Conservation (phyloP, 257 asterid genomes). For the Solanum corneliomulleri region DNA sequence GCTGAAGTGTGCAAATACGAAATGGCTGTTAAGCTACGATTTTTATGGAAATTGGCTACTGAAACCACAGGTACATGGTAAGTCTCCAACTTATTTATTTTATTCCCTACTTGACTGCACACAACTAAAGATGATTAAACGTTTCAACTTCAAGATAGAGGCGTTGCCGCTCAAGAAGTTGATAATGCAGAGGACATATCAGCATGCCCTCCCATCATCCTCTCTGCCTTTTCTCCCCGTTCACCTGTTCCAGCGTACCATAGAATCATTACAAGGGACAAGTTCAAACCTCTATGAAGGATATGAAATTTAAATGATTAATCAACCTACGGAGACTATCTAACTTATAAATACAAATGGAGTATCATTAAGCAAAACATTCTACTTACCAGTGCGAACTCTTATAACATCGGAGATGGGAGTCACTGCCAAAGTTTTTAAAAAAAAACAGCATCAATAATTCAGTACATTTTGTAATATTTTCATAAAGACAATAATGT, state of each 20-base stretch:
- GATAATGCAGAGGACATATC: slow-evolving; percentile 39
- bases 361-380: not conserved
- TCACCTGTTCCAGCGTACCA: slow-evolving; percentile 39
- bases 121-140: not conserved
- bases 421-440: no score
- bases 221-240: slow-evolving; percentile 79
- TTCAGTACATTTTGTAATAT: no score
- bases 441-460: no score
- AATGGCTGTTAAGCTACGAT: not conserved
- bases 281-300: not conserved
- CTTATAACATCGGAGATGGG: no score
- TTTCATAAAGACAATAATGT: no score
- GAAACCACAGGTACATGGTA: not conserved
- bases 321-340: not conserved
- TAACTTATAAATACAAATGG: not conserved
- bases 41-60: not conserved
- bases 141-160: not conserved
- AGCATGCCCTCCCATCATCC: slow-evolving; percentile 79
- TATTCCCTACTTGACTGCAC: not conserved
- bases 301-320: not conserved
- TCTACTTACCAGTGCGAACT: slow-evolving; percentile 75
- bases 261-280: not conserved
- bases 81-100: not conserved
- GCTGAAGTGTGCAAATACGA: not conserved
- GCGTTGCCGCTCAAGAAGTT: not conserved